Conservation (phyloP, 2,329 filamentous ascomycete species). For the Camillea tinctor region DNA sequence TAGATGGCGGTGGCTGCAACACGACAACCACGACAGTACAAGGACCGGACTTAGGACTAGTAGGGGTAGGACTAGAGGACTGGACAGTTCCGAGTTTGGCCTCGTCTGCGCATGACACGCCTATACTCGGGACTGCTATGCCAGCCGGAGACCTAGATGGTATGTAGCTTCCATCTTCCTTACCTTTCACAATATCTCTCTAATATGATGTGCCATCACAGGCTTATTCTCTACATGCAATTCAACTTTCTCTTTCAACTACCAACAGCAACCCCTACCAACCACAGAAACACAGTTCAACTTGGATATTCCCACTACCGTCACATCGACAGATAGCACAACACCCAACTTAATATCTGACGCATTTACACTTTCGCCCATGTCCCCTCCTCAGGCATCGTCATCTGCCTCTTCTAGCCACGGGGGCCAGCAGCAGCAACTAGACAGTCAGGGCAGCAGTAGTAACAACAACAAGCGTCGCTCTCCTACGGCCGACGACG, state of each 20-base stretch:
- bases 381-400: constrained; percentile 7
- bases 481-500: constrained; percentile 25
- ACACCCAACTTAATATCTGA: neutral
- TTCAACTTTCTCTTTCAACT: constrained; percentile 24
- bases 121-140: constrained; percentile 23
- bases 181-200: constrained; percentile 8
- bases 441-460: neutral
- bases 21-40: constrained; percentile 10
- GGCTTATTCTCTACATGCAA: constrained; percentile 24
- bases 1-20: constrained; percentile 2
- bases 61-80: constrained; percentile 15
- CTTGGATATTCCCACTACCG: constrained; percentile 16
- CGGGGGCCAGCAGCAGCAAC: neutral
- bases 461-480: constrained; percentile 17
- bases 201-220: constrained; percentile 5
- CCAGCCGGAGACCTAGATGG: constrained; percentile 24
- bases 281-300: constrained; percentile 9
- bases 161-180: constrained; percentile 16
- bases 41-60: constrained; percentile 3
- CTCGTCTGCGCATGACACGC: constrained; percentile 16
- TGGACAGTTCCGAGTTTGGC: constrained; percentile 26
- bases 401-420: constrained; percentile 13
- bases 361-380: neutral
- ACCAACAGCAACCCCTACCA: constrained; percentile 12
- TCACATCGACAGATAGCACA: neutral